These are phyloP conservation scores for Phragmites australis DNA, from an alignment of 176 grass and related monocot species.

Conservation along the genomic window DNA sequence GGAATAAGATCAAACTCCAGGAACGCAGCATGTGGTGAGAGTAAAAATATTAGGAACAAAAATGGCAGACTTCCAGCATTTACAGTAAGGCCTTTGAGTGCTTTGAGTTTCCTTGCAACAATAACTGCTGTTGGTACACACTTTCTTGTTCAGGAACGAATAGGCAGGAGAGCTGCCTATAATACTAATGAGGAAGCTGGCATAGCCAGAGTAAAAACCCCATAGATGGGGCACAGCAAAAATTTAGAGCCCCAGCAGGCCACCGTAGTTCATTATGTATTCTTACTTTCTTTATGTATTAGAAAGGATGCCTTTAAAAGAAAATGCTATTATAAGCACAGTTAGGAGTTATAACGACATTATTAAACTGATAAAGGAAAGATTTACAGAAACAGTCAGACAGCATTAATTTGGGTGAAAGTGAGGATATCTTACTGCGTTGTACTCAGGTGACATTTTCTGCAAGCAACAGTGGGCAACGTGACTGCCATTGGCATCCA, in stretches of 20 bases:
- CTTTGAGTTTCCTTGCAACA: neutral
- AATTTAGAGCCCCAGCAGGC: neutral
- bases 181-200: neutral
- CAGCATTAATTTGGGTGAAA: neutral
- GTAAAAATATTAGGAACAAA: neutral
- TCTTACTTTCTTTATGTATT: neutral
- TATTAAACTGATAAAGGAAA: neutral
- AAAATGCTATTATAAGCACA: neutral
- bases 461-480: slow-evolving; percentile 68
- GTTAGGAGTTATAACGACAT: neutral
- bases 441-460: slow-evolving; percentile 52
- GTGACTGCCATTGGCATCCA: slow-evolving; percentile 68
- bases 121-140: neutral
- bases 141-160: neutral
- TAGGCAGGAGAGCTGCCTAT: neutral
- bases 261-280: neutral
- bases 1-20: neutral
- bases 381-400: neutral
- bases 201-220: neutral
- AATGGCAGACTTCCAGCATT: neutral
- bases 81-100: neutral
- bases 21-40: neutral
- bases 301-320: neutral
- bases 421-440: slow-evolving; percentile 46
- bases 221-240: neutral